A percentile compares a stretch with the other conserved stretches of the same genome.
phyloP scores from a whole-genome alignment of 2,329 filamentous ascomycete species.

The Trichoderma cornu-damae region DNA sequence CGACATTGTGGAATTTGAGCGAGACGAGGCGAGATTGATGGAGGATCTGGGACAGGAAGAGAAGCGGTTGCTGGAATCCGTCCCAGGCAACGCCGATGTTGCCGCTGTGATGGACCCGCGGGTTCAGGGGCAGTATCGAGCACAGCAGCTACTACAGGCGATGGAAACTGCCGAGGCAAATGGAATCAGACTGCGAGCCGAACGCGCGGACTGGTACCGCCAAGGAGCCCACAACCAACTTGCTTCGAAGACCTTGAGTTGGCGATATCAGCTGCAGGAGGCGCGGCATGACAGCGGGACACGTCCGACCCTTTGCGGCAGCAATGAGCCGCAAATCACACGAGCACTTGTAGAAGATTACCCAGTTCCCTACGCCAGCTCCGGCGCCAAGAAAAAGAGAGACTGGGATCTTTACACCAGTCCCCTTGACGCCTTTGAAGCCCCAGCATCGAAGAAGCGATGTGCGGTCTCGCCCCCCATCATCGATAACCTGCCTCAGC shows the following conservation, averaged over 20 bases:
- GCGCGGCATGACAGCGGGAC: neutral
- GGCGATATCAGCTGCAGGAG: neutral
- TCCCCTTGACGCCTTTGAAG: neutral
- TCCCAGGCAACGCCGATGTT: neutral
- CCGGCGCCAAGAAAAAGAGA: neutral
- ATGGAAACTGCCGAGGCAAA: neutral
- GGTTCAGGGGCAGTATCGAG: neutral
- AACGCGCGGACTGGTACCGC: neutral
- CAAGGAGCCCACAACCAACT: neutral
- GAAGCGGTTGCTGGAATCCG: neutral
- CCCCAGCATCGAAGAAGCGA: neutral
- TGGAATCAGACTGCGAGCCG: neutral
- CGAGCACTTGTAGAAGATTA: neutral
- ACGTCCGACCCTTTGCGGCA: neutral
- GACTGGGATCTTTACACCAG: neutral
- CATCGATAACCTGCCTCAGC: neutral
- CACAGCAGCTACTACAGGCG: neutral
- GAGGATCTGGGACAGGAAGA: constrained; percentile 3
- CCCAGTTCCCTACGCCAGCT: neutral
- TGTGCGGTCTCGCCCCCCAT: neutral
- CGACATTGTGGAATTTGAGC: constrained; percentile 17
- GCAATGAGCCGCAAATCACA: neutral
- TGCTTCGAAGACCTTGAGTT: neutral
- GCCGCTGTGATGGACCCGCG: neutral
- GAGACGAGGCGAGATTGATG: constrained; percentile 15